These are phyloP conservation scores for Aspergillus clavatus DNA, from an alignment of 2,329 filamentous ascomycete species.

Conservation along the genomic window DNA sequence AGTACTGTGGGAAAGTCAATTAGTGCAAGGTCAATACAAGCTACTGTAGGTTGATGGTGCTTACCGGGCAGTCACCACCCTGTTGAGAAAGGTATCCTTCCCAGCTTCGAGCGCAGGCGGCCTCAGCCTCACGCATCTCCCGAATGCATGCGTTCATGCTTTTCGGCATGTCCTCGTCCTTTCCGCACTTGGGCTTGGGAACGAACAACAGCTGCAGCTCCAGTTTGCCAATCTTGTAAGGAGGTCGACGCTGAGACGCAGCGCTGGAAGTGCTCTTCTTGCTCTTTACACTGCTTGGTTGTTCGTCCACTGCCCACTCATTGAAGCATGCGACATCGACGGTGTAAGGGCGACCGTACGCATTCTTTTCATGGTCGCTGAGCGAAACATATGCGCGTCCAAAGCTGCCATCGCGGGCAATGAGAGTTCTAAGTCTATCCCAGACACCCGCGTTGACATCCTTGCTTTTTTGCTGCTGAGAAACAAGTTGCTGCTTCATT, in stretches of 20 bases:
- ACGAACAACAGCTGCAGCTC: conserved; percentile 93
- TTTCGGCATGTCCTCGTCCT: conserved; percentile 97
- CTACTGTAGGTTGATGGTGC: conserved; percentile 37
- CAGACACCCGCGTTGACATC: conserved; percentile 58
- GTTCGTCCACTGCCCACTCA: conserved; percentile 91
- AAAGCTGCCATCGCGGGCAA: conserved; percentile 89
- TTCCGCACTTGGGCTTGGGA: conserved; percentile 77
- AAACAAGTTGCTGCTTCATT: conserved; percentile 74
- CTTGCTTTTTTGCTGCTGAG: conserved; percentile 66
- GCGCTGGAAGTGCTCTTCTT: conserved; percentile 67
- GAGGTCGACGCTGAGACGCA: conserved; percentile 63
- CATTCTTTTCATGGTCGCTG: conserved; percentile 82
- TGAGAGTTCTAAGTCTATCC: conserved; percentile 80
- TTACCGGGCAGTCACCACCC: conserved; percentile 93
- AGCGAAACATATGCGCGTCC: conserved; percentile 89
- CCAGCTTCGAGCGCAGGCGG: conserved; percentile 69
- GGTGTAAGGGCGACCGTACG: conserved; percentile 80
- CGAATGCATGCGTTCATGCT: conserved; percentile 96
- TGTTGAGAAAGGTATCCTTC: conserved; percentile 93
- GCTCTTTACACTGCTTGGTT: conserved; percentile 84
- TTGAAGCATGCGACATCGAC: conserved; percentile 96
- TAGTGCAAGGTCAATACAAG: background rate
- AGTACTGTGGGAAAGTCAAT: conserved; percentile 61
- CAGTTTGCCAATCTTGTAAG: conserved; percentile 94
- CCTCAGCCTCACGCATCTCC: conserved; percentile 86